Percentiles rank a stretch among this genome's conserved stretches.
phyloP scores from a whole-genome alignment of 202 grass and related monocot species.

The Hordeum pubiflorum region DNA sequence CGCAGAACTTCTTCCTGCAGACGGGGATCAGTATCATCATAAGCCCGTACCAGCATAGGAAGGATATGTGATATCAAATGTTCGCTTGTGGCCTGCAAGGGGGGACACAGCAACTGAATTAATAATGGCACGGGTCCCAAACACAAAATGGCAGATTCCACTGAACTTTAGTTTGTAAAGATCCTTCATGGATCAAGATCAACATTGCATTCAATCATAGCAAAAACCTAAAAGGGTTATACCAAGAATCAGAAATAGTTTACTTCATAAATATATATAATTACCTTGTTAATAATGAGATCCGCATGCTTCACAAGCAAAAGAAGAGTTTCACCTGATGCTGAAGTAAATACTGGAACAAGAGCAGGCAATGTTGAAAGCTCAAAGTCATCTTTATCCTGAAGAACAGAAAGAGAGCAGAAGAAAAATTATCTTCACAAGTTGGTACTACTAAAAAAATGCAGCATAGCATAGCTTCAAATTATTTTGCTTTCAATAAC shows the following conservation, averaged over 20 bases:
- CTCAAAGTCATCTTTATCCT: slow-evolving; percentile 97
- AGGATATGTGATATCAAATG: slow-evolving; percentile 81
- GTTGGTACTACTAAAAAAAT: neutral
- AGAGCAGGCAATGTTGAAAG: slow-evolving; percentile 90
- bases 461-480: slow-evolving; percentile 7
- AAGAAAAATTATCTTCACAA: slow-evolving; percentile 4
- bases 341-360: slow-evolving; percentile 91
- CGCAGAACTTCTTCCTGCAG: slow-evolving; percentile 93
- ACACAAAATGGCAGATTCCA: slow-evolving; percentile 15
- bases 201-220: neutral
- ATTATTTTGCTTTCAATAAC: slow-evolving; percentile 7
- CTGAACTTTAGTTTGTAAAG: neutral
- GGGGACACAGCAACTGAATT: slow-evolving; percentile 8
- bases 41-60: slow-evolving; percentile 91
- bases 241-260: neutral
- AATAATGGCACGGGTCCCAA: neutral
- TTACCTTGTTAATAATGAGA: slow-evolving; percentile 94
- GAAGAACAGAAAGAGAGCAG: slow-evolving; percentile 24
- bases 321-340: slow-evolving; percentile 96
- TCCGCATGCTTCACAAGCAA: slow-evolving; percentile 89
- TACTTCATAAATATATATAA: slow-evolving; percentile 10
- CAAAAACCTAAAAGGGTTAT: neutral
- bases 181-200: neutral
- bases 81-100: slow-evolving; percentile 55
- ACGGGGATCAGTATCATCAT: slow-evolving; percentile 93